Percentiles rank a stretch among this genome's conserved stretches.
These are phyloP conservation scores for Colletotrichum plurivorum DNA, from an alignment of 2,329 filamentous ascomycete species.

Conservation along the genomic window DNA sequence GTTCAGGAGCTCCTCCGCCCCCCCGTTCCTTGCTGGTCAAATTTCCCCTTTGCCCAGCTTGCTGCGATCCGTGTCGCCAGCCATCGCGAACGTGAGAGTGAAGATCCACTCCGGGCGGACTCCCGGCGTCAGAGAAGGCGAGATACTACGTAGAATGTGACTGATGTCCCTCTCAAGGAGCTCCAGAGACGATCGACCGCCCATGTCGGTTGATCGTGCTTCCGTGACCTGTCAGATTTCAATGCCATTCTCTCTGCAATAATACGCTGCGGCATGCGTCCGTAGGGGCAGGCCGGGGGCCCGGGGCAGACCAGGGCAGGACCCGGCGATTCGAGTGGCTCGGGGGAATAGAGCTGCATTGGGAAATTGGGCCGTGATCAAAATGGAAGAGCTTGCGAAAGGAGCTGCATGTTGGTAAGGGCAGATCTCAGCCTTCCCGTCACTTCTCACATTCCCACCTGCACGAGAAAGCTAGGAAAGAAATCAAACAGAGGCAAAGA, in stretches of 20 bases:
- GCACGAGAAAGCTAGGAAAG: slow-evolving; percentile 20
- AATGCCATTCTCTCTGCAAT: too few relatives aligned
- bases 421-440: slow-evolving; percentile 34
- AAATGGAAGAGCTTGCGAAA: slow-evolving; percentile 42
- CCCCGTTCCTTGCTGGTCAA: slow-evolving; percentile 6
- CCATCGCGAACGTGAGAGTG: not conserved
- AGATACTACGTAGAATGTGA: not conserved
- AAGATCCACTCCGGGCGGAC: slow-evolving; percentile 2
- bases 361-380: slow-evolving; percentile 35
- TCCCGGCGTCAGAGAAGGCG: slow-evolving; percentile 7
- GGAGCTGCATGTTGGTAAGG: slow-evolving; percentile 17
- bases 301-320: not conserved
- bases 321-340: slow-evolving; percentile 19
- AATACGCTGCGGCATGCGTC: slow-evolving; percentile 16
- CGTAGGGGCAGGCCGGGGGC: slow-evolving; percentile 1
- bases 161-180: slow-evolving; percentile 12
- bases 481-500: slow-evolving; percentile 12
- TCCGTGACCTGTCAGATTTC: slow-evolving; percentile 35
- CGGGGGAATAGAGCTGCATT: slow-evolving; percentile 28
- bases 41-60: not conserved
- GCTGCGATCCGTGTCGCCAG: not conserved
- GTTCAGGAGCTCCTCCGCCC: slow-evolving; percentile 13
- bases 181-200: slow-evolving; percentile 31
- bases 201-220: slow-evolving; percentile 38
- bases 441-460: slow-evolving; percentile 27